Evolutionary conservation across 2,329 filamentous ascomycete genomes (phyloP).

Genomic region (Aspergillus spinulosporus): DNA sequence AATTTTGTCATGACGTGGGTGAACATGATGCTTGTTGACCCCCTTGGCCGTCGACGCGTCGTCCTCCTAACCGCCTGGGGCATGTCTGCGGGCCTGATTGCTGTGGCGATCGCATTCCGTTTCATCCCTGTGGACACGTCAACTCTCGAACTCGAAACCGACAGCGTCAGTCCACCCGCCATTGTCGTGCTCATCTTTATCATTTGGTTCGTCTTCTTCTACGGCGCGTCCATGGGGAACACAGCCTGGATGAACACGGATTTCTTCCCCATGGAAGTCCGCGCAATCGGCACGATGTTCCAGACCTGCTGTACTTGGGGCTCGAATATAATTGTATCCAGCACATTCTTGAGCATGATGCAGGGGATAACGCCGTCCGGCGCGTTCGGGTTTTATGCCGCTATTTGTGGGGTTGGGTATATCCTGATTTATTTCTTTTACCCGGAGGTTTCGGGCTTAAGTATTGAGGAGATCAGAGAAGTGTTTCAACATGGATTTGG

Average conservation of each 20-base stretch:
- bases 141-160: constrained; percentile 27
- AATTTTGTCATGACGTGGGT: constrained; percentile 52
- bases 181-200: constrained; percentile 47
- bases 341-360: constrained; percentile 40
- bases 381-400: constrained; percentile 54
- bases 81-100: too few relatives aligned
- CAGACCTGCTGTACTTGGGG: constrained; percentile 29
- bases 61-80: too few relatives aligned
- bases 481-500: not conserved
- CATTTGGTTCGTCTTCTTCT: constrained; percentile 48
- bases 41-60: constrained; percentile 40
- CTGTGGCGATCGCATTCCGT: constrained; percentile 48
- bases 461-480: not conserved
- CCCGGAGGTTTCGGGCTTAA: not conserved
- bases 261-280: constrained; percentile 50
- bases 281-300: constrained; percentile 52
- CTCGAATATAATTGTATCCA: constrained; percentile 22
- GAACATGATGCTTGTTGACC: constrained; percentile 50
- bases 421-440: not conserved
- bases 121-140: constrained; percentile 50
- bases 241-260: constrained; percentile 52
- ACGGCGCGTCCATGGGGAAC: constrained; percentile 49
- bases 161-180: constrained; percentile 35
- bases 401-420: constrained; percentile 39
- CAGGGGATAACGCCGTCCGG: constrained; percentile 51